phyloP scores from a whole-genome alignment of 129 eudicot genomes.

The Smallanthus sonchifolius region DNA sequence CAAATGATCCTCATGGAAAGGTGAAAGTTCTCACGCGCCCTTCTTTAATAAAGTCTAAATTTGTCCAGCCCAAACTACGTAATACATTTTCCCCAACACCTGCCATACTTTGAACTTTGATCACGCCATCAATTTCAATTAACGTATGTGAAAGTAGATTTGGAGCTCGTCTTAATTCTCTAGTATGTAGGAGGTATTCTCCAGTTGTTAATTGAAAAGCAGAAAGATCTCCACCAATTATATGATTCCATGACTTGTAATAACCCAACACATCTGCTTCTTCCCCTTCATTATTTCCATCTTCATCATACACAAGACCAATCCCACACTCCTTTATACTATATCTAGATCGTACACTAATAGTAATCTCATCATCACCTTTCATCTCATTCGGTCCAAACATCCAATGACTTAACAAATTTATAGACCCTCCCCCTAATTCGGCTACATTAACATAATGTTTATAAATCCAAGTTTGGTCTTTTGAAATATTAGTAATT shows the following conservation, averaged over 20 bases:
- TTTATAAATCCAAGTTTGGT: background rate
- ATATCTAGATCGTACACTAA: background rate
- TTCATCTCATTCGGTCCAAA: slow-evolving; percentile 5
- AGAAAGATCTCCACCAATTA: too few relatives aligned
- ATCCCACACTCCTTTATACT: background rate
- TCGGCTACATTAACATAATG: background rate
- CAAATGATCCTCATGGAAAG: too few relatives aligned
- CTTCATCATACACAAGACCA: background rate
- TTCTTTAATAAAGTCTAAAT: background rate
- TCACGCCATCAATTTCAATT: too few relatives aligned
- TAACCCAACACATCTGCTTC: background rate
- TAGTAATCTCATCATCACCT: background rate
- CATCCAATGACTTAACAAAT: background rate
- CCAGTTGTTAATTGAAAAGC: background rate
- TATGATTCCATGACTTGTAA: background rate
- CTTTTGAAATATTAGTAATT: background rate
- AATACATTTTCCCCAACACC: background rate
- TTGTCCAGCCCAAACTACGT: slow-evolving; percentile 7
- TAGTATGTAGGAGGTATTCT: background rate
- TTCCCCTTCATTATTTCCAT: background rate
- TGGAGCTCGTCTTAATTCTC: too few relatives aligned
- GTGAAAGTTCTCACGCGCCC: background rate
- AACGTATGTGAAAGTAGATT: too few relatives aligned
- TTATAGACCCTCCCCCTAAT: background rate
- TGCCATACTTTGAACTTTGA: background rate